Base-by-base conservation (phyloP, 148 eudicot species). In the Rhododendron kiyosumense region DNA sequence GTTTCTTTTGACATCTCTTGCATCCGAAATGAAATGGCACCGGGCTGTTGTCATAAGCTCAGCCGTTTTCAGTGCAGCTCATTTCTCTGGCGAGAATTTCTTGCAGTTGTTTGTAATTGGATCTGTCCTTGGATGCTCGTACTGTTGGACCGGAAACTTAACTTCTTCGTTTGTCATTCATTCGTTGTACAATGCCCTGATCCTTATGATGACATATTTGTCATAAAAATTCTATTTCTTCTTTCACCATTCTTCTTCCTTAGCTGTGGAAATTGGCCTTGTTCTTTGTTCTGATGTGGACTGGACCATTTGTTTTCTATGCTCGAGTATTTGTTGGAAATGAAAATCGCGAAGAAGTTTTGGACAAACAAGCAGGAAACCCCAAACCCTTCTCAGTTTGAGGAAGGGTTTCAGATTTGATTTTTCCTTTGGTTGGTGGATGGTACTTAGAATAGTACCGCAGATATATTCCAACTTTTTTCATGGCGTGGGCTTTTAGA, bases 131-230 rank as follows among this genome's bases (percentile, higher is more conserved):
- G 99, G 97, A 82, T 94, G 91, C 93, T 89, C 97, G 79, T 96
- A 95, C 86, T 93, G 93, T 86, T 96, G 99, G 99, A 89, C 94
- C 3, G 98, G 97, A 24, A 91, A 92, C 85, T 83, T 96, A 71
- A 74, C 90, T 69, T 87, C 98, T 78, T 92, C 98, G 2, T 86
- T 94, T 74, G 82, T 89, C 49, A 84, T 93, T 83, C 99, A 96
- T 88, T 96, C 99, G 7, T 54, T 93, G 88, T 96, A 96, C 86
- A 96, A 96, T 90, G 96, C 96, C 82, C 74, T 96, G 11, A 93
- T 90, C 82, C 88, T 96, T 57, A 20, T 90, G 9, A 81, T 87
- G 3, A 90, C 91, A 65, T 82, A 69, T 87, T 74, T 84, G 17
- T 85, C 89, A 41, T 95, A 78, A 90, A 84, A 84, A 36, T 75